Evolutionary conservation across 129 eudicot genomes (phyloP).

Genomic region (Kitagawia praeruptora): DNA sequence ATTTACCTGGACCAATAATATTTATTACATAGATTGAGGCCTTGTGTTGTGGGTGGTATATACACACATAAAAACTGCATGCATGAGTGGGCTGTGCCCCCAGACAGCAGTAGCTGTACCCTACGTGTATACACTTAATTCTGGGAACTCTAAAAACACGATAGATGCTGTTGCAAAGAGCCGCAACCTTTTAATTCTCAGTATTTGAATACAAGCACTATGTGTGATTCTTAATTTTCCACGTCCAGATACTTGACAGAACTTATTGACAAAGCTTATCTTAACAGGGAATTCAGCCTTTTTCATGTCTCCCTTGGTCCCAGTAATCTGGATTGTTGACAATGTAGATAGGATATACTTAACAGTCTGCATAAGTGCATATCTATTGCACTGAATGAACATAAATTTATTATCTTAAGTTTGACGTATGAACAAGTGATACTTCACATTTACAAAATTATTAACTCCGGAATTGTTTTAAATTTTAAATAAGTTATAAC

Average conservation of each 20-base stretch:
- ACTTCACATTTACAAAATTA: too few species aligned
- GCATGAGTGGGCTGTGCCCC: neutral
- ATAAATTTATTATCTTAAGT: too few species aligned
- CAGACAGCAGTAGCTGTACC: neutral
- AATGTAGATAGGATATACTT: neutral
- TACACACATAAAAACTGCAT: neutral
- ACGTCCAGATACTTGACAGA: neutral
- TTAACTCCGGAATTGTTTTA: too few species aligned
- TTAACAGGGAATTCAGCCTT: neutral
- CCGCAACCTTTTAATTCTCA: neutral
- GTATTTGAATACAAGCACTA: neutral
- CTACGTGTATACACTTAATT: neutral
- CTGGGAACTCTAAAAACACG: neutral
- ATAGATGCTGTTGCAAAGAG: neutral
- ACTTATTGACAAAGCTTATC: slow-evolving; percentile 1
- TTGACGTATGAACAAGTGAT: too few species aligned
- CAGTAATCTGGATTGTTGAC: neutral
- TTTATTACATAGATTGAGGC: neutral
- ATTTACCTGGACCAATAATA: neutral
- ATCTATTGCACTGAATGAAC: neutral
- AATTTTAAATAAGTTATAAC: too few species aligned
- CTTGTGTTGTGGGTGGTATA: neutral
- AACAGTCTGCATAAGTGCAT: neutral
- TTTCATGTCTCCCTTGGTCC: slow-evolving; percentile 1
- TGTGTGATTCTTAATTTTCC: neutral